Percentiles rank a stretch among this genome's conserved stretches.
These are phyloP conservation scores for Picochlorum sp. DNA, from an alignment of 139 green algal species.

Conservation along the genomic window DNA sequence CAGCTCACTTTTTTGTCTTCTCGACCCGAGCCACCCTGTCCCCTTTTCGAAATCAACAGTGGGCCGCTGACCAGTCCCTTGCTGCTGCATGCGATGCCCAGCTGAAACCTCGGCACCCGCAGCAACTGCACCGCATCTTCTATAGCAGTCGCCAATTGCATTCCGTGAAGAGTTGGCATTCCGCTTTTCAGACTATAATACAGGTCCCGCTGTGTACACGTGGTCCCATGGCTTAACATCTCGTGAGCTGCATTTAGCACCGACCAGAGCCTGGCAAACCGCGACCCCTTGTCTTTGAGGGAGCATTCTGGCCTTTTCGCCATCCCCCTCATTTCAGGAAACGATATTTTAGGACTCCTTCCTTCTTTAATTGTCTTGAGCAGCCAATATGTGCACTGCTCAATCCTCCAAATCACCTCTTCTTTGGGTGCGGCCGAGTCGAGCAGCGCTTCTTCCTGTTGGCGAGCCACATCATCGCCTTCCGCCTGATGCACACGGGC, in stretches of 20 bases:
- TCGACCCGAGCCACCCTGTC: too few species aligned
- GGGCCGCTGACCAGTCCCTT: slow-evolving; percentile 50
- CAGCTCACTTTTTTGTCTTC: too few species aligned
- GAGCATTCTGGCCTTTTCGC: too few species aligned
- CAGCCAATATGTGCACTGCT: slow-evolving; percentile 1
- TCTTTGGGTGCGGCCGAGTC: not conserved
- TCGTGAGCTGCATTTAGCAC: slow-evolving; percentile 44
- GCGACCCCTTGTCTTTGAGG: not conserved
- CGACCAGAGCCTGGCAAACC: slow-evolving; percentile 31
- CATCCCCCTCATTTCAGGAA: too few species aligned
- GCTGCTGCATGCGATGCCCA: slow-evolving; percentile 49
- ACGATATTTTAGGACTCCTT: too few species aligned
- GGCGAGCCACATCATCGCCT: too few species aligned
- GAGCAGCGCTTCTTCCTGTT: too few species aligned
- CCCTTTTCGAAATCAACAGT: slow-evolving; percentile 45
- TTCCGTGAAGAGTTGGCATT: slow-evolving; percentile 3
- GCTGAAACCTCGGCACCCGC: slow-evolving; percentile 32
- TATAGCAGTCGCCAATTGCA: slow-evolving; percentile 43
- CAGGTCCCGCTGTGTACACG: slow-evolving; percentile 53
- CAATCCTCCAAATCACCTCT: slow-evolving; percentile 13
- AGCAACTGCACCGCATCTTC: slow-evolving; percentile 46
- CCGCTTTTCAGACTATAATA: slow-evolving; percentile 50
- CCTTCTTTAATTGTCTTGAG: slow-evolving; percentile 2
- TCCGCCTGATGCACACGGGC: too few species aligned
- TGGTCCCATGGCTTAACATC: slow-evolving; percentile 24